Conservation (phyloP, 371 early-diverging fungal genomes). For the Apophysomyces sp. region DNA sequence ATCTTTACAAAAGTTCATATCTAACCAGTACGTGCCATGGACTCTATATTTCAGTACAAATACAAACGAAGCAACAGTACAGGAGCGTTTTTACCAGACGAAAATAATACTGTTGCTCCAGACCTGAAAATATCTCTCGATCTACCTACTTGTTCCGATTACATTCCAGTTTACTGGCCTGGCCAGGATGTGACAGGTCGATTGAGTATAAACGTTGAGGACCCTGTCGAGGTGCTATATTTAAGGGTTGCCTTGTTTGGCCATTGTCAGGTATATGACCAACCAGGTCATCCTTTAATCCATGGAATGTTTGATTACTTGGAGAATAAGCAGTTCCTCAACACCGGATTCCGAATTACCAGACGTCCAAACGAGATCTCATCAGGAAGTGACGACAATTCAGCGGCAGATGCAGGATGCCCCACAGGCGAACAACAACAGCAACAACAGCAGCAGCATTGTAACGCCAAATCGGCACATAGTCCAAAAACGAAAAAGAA, state of each 20-base stretch:
- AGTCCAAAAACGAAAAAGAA: neutral
- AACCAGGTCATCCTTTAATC: slow-evolving; percentile 8
- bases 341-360: slow-evolving; percentile 14
- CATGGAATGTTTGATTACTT: slow-evolving; percentile 20
- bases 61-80: neutral
- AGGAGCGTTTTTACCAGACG: neutral
- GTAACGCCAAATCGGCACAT: neutral
- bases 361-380: neutral
- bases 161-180: neutral
- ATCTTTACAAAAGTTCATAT: neutral
- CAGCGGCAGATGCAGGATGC: neutral
- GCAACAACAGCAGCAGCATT: neutral
- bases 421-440: neutral
- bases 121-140: neutral
- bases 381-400: neutral
- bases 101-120: neutral
- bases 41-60: neutral
- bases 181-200: neutral
- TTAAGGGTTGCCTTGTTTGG: slow-evolving; percentile 11
- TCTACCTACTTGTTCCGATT: neutral
- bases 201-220: neutral
- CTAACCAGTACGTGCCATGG: neutral
- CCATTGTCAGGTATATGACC: slow-evolving; percentile 10
- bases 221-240: slow-evolving; percentile 5
- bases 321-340: slow-evolving; percentile 9